Evolutionary conservation across 495 filamentous ascomycete species (phyloP).

Genomic region (Margaritispora aquatica): DNA sequence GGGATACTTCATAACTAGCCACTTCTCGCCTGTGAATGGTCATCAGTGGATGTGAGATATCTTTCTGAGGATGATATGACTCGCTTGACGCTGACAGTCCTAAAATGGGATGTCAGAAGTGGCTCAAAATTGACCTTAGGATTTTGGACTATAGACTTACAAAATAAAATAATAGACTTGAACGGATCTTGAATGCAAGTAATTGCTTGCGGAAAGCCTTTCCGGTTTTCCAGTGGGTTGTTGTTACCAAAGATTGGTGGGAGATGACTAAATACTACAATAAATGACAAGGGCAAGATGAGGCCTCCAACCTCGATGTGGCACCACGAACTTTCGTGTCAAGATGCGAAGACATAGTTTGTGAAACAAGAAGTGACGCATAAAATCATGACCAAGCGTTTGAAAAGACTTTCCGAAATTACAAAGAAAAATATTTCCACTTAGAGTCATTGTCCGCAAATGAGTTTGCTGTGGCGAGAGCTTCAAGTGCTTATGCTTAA

Average conservation of each 20-base stretch:
- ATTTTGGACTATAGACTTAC: not conserved
- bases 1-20: not conserved
- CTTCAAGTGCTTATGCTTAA: conserved; percentile 2
- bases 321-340: too few species aligned
- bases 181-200: not conserved
- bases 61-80: not conserved
- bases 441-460: not conserved
- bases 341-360: not conserved
- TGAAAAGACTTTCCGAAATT: not conserved
- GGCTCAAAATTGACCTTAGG: not conserved
- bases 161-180: not conserved
- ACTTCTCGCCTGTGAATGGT: not conserved
- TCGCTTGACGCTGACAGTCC: not conserved
- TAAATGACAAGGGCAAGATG: not conserved
- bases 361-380: not conserved
- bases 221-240: not conserved
- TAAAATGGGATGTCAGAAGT: not conserved
- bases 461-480: not conserved
- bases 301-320: not conserved
- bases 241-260: not conserved
- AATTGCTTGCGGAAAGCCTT: not conserved
- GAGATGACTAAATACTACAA: too few species aligned
- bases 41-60: not conserved
- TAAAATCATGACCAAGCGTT: not conserved
- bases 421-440: not conserved